Base-by-base conservation (phyloP, 2,329 filamentous ascomycete genomes). In the Metarhizium album region DNA sequence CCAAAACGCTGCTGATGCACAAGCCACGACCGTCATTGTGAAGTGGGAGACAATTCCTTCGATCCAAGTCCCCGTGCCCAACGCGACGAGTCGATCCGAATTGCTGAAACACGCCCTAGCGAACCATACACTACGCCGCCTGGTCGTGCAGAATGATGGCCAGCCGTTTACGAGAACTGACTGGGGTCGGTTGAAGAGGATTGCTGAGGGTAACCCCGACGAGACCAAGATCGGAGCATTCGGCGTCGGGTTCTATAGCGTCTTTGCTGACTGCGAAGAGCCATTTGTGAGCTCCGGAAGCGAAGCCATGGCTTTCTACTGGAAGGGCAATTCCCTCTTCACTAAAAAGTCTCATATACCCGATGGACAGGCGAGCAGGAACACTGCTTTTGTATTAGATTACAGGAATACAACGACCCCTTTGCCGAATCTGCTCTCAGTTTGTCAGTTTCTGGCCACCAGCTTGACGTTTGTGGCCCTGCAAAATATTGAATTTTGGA, bases 151-250 rank as follows among this genome's bases (percentile, higher is more conserved):
- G 54, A 98, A 98, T 62, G 86, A 98, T 68, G 93, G 93, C 35
- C 79, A 88, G 57, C 79, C 88, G 0, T 98, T 98, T 62, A 86
- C 82, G 48, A 80, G 86, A 60, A 94, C 90, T 18, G 93, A 98
- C 68, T 98, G 93, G 93, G 83, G 83, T 45, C 80, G 93, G 49
- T 67, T 98, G 57, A 97, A 97, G 74, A 83, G 91, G 54, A 98
- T 98, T 55, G 94, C 93, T n/a, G 93, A 98, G 67, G 94, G 93
- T 45, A 98, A 98, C 63, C 93, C 93, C 0, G 93, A 98, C 66
- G 93, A 98, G 70, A 97, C 90, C 45, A 98, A 98, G 74, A 98
- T 98, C 60, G 93, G 93, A 50, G 94, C 93, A 3, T 98, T 98
- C 65, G 93, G 93, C 58, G 93, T 98, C 31, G 93, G 93, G 2